Evolutionary conservation across 2,329 filamentous ascomycete genomes (phyloP).

Genomic region (Paraconiothyrium sp.): DNA sequence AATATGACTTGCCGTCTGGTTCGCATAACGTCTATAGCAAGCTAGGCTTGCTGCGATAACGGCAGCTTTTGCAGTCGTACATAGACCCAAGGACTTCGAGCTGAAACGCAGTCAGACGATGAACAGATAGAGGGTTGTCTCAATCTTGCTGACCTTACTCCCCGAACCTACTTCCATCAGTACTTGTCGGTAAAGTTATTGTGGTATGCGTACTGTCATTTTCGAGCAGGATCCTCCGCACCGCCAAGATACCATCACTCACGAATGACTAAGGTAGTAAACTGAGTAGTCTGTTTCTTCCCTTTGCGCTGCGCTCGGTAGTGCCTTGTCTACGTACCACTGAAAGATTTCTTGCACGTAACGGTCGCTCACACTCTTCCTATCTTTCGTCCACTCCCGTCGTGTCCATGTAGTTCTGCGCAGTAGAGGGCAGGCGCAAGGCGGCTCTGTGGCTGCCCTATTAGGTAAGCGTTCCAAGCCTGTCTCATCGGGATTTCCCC

Average conservation of each 20-base stretch:
- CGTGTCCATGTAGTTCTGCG: not conserved
- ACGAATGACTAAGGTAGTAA: constrained; percentile 10
- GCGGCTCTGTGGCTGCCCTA: not conserved
- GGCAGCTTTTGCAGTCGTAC: no score
- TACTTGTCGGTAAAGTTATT: not conserved
- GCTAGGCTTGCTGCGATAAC: no score
- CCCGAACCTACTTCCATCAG: not conserved
- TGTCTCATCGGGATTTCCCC: constrained; percentile 4
- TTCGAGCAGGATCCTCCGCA: not conserved
- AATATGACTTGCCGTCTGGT: no score
- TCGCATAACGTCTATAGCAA: no score
- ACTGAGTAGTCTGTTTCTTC: not conserved
- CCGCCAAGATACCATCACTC: not conserved
- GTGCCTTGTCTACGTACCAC: not conserved
- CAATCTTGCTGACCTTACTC: not conserved
- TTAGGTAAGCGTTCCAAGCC: constrained; percentile 9
- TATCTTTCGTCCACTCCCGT: not conserved
- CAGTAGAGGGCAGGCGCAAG: not conserved
- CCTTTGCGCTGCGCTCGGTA: not conserved
- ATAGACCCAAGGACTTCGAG: not conserved
- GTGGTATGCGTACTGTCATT: constrained; percentile 10
- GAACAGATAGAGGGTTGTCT: not conserved
- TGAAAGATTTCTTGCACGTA: not conserved
- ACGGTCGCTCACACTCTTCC: not conserved
- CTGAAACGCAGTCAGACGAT: not conserved